Base-by-base conservation (phyloP, 1,139 yeast species). In the Scheffersomyces quercinus region DNA sequence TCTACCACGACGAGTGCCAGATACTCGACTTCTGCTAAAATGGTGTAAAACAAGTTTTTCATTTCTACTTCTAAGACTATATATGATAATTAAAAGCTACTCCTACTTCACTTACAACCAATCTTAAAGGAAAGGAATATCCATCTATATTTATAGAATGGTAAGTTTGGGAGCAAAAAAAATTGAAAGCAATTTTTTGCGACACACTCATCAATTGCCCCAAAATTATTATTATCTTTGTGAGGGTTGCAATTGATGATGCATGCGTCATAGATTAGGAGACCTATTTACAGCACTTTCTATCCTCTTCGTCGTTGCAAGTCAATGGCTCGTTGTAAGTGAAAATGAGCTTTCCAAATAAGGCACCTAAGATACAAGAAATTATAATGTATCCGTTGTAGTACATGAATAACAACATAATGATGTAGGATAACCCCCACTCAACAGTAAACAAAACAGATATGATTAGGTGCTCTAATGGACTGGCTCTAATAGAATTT, bases 381-480 rank as follows among this genome's bases (percentile, higher is more conserved):
- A 83, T 79, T 44, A 82, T 79, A 31, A 83, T 70, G 59, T 82
- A 84, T 14, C 89, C 89, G 54, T 83, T 83, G 66, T 80, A 83
- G 67, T 82, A 82, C 89, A 83, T 84, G 67, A 83, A 83, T 53
- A 84, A 65, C 66, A 84, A 71, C 87, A 83, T 84, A 53, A 83
- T 75, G 43, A 83, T 62, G 57, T 83, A 83, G 4, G 83, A 78
- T 14, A 79, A 73, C 2, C 85, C 85, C 79, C 85, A 81, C 57
- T 82, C 83, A 28, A 81, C 52, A 2, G 81, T 73, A 58, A 76
- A 83, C 36, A 83, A 57, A 2, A 67, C 40, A 0, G 79, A 65
- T 43, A 84, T 70, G 9, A 79, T 53, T 5, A 77, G 28, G 53
- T 83, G 88, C 51, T 81, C 82, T 9, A 64, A 37, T 2, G 76